Percentiles rank a stretch among this genome's conserved stretches.
Evolutionary conservation across 352 stramenopile genomes (phyloP).

Genomic region (Phytophthora colocasiae): DNA sequence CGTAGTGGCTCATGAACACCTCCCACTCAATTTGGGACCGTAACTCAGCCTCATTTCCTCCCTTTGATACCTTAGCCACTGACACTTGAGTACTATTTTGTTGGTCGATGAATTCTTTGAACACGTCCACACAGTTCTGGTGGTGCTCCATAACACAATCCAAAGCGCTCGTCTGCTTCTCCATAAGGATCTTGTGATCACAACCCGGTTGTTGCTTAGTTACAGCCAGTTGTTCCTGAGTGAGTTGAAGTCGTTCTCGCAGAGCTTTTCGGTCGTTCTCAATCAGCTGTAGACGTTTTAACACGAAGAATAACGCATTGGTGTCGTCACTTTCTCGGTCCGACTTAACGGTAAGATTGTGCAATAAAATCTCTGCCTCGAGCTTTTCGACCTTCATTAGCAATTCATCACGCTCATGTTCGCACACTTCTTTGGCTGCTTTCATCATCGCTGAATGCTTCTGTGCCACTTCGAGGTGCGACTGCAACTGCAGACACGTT

Average conservation of each 20-base stretch:
- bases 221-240: slow-evolving; percentile 24
- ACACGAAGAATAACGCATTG: slow-evolving; percentile 6
- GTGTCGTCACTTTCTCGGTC: background rate
- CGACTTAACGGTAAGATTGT: slow-evolving; percentile 1
- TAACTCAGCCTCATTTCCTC: background rate
- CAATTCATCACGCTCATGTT: slow-evolving; percentile 31
- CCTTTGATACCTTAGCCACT: background rate
- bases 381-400: slow-evolving; percentile 37
- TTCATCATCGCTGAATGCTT: slow-evolving; percentile 20
- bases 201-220: slow-evolving; percentile 3
- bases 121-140: slow-evolving; percentile 21
- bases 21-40: slow-evolving; percentile 9
- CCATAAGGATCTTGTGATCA: background rate
- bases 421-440: slow-evolving; percentile 28
- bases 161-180: slow-evolving; percentile 5
- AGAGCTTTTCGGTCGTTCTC: slow-evolving; percentile 21
- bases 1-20: slow-evolving; percentile 29
- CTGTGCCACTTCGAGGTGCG: slow-evolving; percentile 25
- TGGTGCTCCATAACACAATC: slow-evolving; percentile 26
- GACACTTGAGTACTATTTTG: background rate
- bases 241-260: slow-evolving; percentile 18
- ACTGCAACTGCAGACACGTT: slow-evolving; percentile 27
- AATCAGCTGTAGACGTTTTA: slow-evolving; percentile 27
- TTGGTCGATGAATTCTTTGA: slow-evolving; percentile 17
- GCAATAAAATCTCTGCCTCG: slow-evolving; percentile 21